Evolutionary conservation across 2,329 filamentous ascomycete species (phyloP), one percentile per base, ranked within the genome.

Genomic region (Trichoderma koningii): DNA sequence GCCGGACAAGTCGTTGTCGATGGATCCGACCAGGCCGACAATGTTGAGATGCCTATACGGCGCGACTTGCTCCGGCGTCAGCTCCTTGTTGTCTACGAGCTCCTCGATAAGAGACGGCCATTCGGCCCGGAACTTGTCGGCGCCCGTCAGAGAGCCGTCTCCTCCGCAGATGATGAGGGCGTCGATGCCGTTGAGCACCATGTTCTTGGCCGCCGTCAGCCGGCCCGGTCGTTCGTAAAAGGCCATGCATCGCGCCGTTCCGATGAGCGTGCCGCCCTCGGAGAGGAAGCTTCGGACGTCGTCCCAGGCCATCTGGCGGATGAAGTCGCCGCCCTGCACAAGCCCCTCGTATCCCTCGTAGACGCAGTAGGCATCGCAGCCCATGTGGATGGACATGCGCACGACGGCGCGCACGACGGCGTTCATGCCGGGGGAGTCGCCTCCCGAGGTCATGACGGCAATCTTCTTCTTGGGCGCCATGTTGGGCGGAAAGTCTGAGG

Each of bases 311-410:
- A 96, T 92, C 79, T 91, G 86, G 72, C 86, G 87, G 79, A 99
- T 98, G 80, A 94, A 87, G 75, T 93, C 85, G 53, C 92, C 93
- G 71, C 94, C 95, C 70, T 90, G 87, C 30, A 99, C 94, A 62
- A 99, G 84, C 48, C 95, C 95, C 74, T 98, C 93, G 80, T 99
- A 99, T 67, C 95, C 95, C 78, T 98, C 95, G 78, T 94, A 95
- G 75, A 95, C 82, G 71, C 89, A 91, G 73, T 86, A 95, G 67
- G 90, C 85, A 71, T 93, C 90, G 74, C 91, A 94, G 67, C 86
- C 89, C 77, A 91, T 86, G 77, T 95, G 88, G 70, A 98, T 92
- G 57, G 93, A 87, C 85, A 93, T 97, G 71, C 95, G 90, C 66
- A 99, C 91, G 30, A 97, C 91, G 56, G 93, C 92, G 67, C 93